Evolutionary conservation across 2,329 filamentous ascomycete genomes (phyloP).

Genomic region (Diatrype stigma): DNA sequence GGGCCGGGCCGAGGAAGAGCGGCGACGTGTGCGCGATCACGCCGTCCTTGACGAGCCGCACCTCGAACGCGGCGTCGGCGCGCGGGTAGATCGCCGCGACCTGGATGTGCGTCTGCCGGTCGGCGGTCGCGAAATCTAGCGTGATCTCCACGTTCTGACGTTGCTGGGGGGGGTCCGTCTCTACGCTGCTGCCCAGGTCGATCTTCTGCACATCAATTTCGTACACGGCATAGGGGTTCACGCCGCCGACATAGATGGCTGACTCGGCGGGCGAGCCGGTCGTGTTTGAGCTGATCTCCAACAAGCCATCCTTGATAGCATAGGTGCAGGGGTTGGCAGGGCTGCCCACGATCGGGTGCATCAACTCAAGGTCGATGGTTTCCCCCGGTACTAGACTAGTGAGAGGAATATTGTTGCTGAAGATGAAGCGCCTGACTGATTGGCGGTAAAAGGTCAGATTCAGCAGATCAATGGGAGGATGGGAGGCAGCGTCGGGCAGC

Average conservation of each 20-base stretch:
- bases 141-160: not conserved
- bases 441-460: conserved; percentile 3
- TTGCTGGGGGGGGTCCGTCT: too few relatives aligned
- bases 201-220: conserved; percentile 1
- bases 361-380: not conserved
- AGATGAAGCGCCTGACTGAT: conserved; percentile 1
- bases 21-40: not conserved
- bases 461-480: conserved; percentile 5
- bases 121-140: not conserved
- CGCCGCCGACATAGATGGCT: not conserved
- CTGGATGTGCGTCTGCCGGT: not conserved
- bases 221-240: conserved; percentile 1
- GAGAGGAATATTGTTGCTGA: conserved; percentile 2
- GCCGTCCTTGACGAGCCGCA: not conserved
- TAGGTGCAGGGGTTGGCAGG: not conserved
- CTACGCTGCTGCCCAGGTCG: not conserved
- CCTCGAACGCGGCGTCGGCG: not conserved
- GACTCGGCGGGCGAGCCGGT: not conserved
- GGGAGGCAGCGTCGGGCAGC: not conserved
- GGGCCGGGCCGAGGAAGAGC: not conserved
- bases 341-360: conserved; percentile 1
- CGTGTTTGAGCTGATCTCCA: not conserved
- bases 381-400: conserved; percentile 1
- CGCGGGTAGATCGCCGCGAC: not conserved
- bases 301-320: not conserved